Base-by-base conservation (phyloP, 2,329 filamentous ascomycete genomes). In the Ophiostoma perfectum region DNA sequence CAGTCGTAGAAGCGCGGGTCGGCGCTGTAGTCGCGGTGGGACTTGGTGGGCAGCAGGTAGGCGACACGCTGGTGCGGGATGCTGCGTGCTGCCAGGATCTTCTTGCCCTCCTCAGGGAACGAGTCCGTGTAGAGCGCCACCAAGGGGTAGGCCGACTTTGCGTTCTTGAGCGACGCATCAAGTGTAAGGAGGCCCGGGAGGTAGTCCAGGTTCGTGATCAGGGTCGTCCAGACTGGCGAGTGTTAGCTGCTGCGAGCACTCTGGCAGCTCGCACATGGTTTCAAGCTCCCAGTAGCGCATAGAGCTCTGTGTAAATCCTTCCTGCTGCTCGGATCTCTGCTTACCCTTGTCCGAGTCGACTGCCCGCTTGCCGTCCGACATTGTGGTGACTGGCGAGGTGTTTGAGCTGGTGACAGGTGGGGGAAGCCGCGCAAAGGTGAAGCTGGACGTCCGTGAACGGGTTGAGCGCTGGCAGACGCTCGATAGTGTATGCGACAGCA, bases 1-100 rank as follows among this genome's bases (percentile, higher is more conserved):
- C 90, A 93, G 78, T 96, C 91, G 79, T 92, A 89, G 83, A 96
- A 96, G 73, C 93, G 88, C 65, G 89, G 88, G 78, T 96, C 92
- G 70, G 90, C 85, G 74, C 81, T 84, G 80, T 88, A 96, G 79
- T 91, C 88, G 71, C 79, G 80, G 70, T 87, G 88, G 66, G 81
- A 77, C 45, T 82, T 78, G 2, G 84, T 83, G 1, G 92, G 91
- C 11, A 90, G 81, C 52, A 97, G 84, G 77, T 91, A 90, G 65
- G 88, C 85, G 73, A 96, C 88, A 73, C 82, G 85, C 78, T 90
- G 87, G 70, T 85, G 85, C 41, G 87, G 82, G 72, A 96, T 93
- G 66, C 84, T 82, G 72, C 92, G 88, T 6, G 82, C 82, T 36
- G 86, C 82, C 66, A 97, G 86, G 45, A 90, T 91, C 45, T 81